A percentile compares a stretch with the other conserved stretches of the same genome.
Evolutionary conservation across 129 eudicot species (phyloP).

Genomic region (Flaveria robusta): DNA sequence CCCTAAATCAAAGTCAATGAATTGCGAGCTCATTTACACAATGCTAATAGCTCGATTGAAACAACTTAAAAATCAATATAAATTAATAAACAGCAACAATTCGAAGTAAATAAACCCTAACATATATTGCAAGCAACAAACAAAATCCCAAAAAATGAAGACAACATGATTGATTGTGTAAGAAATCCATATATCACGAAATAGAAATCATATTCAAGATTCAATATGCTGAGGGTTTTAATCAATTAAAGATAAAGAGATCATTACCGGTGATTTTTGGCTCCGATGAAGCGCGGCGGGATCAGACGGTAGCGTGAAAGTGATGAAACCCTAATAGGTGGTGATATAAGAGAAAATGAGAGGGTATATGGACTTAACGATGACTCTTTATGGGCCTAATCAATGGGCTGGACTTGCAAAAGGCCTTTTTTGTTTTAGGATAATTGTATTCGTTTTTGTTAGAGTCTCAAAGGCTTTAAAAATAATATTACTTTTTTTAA

Average conservation of each 20-base stretch:
- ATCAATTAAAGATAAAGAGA: not conserved
- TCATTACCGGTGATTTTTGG: slow-evolving; percentile 2
- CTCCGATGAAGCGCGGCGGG: slow-evolving; percentile 18
- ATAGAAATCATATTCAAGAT: not conserved
- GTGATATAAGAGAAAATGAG: slow-evolving; percentile 10
- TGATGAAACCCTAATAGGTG: slow-evolving; percentile 16
- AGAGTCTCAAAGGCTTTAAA: too few species aligned
- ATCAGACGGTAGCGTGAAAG: not conserved
- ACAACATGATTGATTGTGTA: not conserved
- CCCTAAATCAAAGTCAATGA: too few species aligned
- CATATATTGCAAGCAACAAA: not conserved
- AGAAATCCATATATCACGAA: not conserved
- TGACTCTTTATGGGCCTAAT: slow-evolving; percentile 4
- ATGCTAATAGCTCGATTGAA: not conserved
- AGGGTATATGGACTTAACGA: too few species aligned
- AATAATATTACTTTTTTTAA: too few species aligned
- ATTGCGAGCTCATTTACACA: not conserved
- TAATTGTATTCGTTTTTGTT: too few species aligned
- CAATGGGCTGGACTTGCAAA: not conserved
- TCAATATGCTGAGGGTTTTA: not conserved
- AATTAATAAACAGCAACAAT: not conserved
- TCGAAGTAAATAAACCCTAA: not conserved
- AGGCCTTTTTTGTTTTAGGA: not conserved
- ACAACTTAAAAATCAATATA: not conserved
- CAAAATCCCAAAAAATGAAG: not conserved